These are phyloP conservation scores for Cladosporium sp. DNA, from an alignment of 2,329 filamentous ascomycete species.

Conservation along the genomic window DNA sequence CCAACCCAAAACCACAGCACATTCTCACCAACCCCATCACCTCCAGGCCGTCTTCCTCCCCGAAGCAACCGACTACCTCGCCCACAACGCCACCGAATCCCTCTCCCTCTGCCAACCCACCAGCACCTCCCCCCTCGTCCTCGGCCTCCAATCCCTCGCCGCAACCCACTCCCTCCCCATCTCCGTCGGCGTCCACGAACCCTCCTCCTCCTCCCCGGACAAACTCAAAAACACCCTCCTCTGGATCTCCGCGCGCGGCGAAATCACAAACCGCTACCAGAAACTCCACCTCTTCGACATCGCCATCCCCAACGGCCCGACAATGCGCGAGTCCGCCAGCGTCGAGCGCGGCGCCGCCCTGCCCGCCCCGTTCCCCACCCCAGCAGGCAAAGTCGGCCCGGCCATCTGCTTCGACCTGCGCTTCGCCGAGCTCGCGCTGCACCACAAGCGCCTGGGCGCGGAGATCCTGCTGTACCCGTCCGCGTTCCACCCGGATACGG, in stretches of 20 bases:
- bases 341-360: conserved; percentile 64
- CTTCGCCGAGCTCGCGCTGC: conserved; percentile 68
- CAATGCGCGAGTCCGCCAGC: conserved; percentile 57
- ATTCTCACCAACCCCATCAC: background rate
- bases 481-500: conserved; percentile 83
- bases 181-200: conserved; percentile 83
- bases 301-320: conserved; percentile 48
- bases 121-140: conserved; percentile 63
- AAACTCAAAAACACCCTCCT: conserved; percentile 59
- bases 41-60: conserved; percentile 77
- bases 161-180: conserved; percentile 59
- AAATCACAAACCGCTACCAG: conserved; percentile 63
- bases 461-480: conserved; percentile 81
- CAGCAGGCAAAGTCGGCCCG: conserved; percentile 68
- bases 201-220: conserved; percentile 43
- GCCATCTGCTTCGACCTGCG: conserved; percentile 89
- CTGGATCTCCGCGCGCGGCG: conserved; percentile 58
- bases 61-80: conserved; percentile 87
- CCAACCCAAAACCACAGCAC: background rate
- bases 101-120: conserved; percentile 64
- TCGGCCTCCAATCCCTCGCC: conserved; percentile 66
- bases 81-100: conserved; percentile 59
- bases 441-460: conserved; percentile 59
- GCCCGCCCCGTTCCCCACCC: conserved; percentile 63
- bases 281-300: conserved; percentile 86